Evolutionary conservation across 495 filamentous ascomycete species (phyloP), one percentile per base, ranked within the genome.

Genomic region (Neurospora sp.): DNA sequence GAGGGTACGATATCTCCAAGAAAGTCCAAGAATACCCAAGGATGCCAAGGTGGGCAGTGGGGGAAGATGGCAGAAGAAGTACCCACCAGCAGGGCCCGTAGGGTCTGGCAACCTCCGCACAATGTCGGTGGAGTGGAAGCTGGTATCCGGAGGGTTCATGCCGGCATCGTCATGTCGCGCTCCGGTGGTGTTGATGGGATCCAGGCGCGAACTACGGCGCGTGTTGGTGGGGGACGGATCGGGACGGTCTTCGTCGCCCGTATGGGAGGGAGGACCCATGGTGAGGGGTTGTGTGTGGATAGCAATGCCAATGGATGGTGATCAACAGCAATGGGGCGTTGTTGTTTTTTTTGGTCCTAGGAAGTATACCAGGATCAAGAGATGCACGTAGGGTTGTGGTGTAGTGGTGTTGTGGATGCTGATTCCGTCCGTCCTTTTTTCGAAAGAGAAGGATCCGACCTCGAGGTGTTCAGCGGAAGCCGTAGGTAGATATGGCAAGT

Each of bases 101-200:
- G 79, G 73, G 71, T 84, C 85, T 65, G 82, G 78, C 75, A 82
- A 78, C 72, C 84, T 83, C 72, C 85, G 81, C 73, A 85, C 78
- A 22, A 84, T 85, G 70, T 86, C 87, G 6, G 82, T 82, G 31
- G 84, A 84, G 74, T 84, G 85, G 46, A 80, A 80, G 74, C 77
- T 83, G 22, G 82, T 80, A 59, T 83, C 81, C 73, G 76, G 76
- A 65, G 53, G 53, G 53, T 65, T 65, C 53, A 65, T 65, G 53
- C 27, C 27, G 53, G 53, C 53, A 35, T 65, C 53, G 14, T 65
- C 53, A 35, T 65, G 53, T 35, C 27, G 53, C 14, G 53, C 27
- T n/a, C 74, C 74, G 20, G 76, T 69, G 53, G 53, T 65, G 53
- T 65, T 65, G 44, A 77, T 70, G 71, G 74, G 68, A 39, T 77